These are phyloP conservation scores for Leishmania lainsoni DNA, from an alignment of 208 protist genomes.

Conservation along the genomic window DNA sequence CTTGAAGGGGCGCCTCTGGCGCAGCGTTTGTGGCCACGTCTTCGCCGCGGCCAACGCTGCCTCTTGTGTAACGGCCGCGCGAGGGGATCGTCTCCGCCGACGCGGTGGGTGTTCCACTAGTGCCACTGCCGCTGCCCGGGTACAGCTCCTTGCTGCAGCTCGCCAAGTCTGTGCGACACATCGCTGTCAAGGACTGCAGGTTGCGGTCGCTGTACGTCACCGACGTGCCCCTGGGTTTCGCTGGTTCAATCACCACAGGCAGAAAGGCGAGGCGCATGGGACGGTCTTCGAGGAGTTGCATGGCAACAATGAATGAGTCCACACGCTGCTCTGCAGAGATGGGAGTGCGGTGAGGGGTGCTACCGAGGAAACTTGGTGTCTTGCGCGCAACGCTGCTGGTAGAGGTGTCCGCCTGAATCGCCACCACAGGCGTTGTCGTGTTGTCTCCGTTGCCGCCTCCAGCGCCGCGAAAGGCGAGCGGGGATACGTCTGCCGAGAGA, in stretches of 20 bases:
- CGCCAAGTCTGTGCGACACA: not conserved
- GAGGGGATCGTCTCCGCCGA: not conserved
- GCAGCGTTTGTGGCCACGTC: not conserved
- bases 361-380: not conserved
- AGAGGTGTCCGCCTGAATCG: not conserved
- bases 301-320: slow-evolving; percentile 39
- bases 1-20: not conserved
- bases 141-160: not conserved
- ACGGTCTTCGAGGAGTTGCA: slow-evolving; percentile 40
- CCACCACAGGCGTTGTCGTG: not conserved
- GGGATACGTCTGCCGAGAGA: slow-evolving; percentile 21
- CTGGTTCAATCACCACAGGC: slow-evolving; percentile 24
- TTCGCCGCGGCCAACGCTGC: too few species aligned
- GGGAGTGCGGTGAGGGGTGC: not conserved
- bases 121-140: not conserved
- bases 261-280: slow-evolving; percentile 69
- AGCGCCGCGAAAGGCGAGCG: slow-evolving; percentile 9
- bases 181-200: not conserved
- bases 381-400: not conserved
- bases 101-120: not conserved
- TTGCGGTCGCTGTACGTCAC: not conserved
- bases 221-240: not conserved
- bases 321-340: slow-evolving; percentile 1
- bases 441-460: not conserved
- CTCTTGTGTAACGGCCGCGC: not conserved